Evolutionary conservation across 2,329 filamentous ascomycete species (phyloP).

Genomic region (Ophiocordyceps sinensis): DNA sequence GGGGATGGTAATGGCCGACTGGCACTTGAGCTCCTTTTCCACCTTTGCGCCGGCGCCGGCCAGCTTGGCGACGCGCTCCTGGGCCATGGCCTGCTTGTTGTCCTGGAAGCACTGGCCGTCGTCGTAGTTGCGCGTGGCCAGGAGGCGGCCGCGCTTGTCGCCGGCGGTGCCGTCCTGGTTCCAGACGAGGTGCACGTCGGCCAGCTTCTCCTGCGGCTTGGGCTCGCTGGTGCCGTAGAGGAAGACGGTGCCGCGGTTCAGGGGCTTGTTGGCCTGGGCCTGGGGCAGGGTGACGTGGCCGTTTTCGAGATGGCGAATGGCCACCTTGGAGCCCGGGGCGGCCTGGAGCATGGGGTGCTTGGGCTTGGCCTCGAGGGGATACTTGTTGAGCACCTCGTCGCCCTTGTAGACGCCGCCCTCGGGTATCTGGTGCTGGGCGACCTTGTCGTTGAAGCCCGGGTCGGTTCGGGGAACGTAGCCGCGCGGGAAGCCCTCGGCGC

Average conservation of each 20-base stretch:
- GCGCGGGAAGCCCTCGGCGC: conserved; percentile 59
- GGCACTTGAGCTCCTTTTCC: conserved; percentile 57
- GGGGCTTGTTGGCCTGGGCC: conserved; percentile 42
- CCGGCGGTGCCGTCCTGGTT: conserved; percentile 68
- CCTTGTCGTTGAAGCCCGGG: conserved; percentile 39
- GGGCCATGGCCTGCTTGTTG: conserved; percentile 45
- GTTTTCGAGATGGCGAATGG: conserved; percentile 59
- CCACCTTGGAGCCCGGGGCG: conserved; percentile 46
- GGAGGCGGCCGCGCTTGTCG: conserved; percentile 59
- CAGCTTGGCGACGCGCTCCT: conserved; percentile 40
- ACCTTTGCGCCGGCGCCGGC: conserved; percentile 36
- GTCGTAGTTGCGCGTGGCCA: conserved; percentile 71
- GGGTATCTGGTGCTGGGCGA: conserved; percentile 51
- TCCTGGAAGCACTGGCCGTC: conserved; percentile 82
- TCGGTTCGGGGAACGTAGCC: conserved; percentile 46
- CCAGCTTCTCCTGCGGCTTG: conserved; percentile 30
- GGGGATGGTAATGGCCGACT: conserved; percentile 68
- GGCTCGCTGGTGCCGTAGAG: conserved; percentile 57
- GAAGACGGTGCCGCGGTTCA: conserved; percentile 56
- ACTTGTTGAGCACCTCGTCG: conserved; percentile 35
- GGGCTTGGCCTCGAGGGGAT: conserved; percentile 19
- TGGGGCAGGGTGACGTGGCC: conserved; percentile 54
- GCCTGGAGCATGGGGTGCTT: conserved; percentile 49
- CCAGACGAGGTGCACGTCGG: conserved; percentile 65
- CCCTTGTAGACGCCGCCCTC: conserved; percentile 42